These are phyloP conservation scores for Gynandropsis gynandra DNA, from an alignment of 345 rosid genomes.

Conservation along the genomic window DNA sequence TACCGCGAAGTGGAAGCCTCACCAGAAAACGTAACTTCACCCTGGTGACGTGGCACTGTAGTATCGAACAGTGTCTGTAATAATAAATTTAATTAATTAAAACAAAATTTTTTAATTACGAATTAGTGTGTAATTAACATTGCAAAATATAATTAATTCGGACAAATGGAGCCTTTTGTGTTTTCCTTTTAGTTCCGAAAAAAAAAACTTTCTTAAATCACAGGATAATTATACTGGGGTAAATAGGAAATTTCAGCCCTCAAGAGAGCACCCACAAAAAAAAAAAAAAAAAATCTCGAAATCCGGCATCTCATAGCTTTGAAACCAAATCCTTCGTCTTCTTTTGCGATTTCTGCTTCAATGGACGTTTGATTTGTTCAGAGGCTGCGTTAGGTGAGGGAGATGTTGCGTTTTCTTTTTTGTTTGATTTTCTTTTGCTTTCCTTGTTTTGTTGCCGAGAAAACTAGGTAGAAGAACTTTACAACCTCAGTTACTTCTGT, in stretches of 20 bases:
- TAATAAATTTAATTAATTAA: too few species aligned
- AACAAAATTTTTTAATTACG: too few species aligned
- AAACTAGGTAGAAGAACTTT: conserved; percentile 15
- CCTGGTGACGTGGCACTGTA: conserved; percentile 21
- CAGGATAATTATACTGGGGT: too few species aligned
- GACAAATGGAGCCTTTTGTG: conserved; percentile 16
- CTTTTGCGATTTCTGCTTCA: conserved; percentile 10
- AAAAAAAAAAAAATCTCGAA: too few species aligned
- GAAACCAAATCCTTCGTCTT: conserved; percentile 14
- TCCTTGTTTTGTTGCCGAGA: conserved; percentile 32
- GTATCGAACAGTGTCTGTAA: conserved; percentile 17
- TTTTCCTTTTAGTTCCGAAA: conserved; percentile 7
- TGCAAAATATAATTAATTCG: too few species aligned
- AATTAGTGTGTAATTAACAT: too few species aligned
- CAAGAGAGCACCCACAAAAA: too few species aligned
- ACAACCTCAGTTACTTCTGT: conserved; percentile 17
- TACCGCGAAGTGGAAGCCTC: conserved; percentile 17
- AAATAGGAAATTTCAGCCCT: too few species aligned
- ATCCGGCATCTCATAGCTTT: too few species aligned
- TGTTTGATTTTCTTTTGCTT: neutral
- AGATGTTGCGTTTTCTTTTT: conserved; percentile 3
- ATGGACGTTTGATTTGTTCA: conserved; percentile 40
- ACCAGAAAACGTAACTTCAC: conserved; percentile 7
- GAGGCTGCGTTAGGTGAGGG: conserved; percentile 18
- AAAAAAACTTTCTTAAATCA: too few species aligned